Evolutionary conservation across 495 filamentous ascomycete species (phyloP), one percentile per base, ranked within the genome.

Genomic region (Penicillium odoratum): DNA sequence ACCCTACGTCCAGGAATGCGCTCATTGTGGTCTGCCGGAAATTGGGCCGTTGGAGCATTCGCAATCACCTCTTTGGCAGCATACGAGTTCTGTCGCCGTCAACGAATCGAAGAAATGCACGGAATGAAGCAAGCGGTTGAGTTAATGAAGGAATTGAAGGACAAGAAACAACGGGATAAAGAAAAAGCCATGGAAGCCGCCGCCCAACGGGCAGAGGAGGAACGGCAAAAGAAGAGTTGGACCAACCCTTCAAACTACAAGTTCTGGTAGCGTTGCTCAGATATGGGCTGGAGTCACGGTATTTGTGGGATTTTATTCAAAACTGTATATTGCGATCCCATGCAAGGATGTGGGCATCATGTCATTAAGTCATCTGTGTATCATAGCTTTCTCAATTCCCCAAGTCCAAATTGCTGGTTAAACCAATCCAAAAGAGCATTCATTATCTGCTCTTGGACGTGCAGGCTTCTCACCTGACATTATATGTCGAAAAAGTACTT

Each of bases 1-100:
- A 48, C 9, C 5, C 21, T 61, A 21, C n/a, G 9, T 53, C 29
- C 59, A 83, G 80, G 77, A 47, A 53, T 73, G 38, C 70, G 70
- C 9, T 70, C 76, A 26, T 63, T 82, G 46, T 78, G 74, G 74
- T 71, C 71, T 33, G 87, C 89, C 5, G 87, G 84, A 30, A 93
- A 93, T 67, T 96, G 90, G 89, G 91, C 91, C 1, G 89, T 91
- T 11, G 88, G 85, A n/a, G 74, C 82, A 10, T 94, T 92, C 62
- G 77, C 82, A 10, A 62, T 86, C 44, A 79, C 74, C 11, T 85
- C 88, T 3, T 69, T 89, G 18, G 75, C 77, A 48, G 83, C 85
- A 50, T 91, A 92, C 69, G 90, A 97, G 74, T 90, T 85, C 60
- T 98, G 92, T 74, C 86, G 90, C 63, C 82, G 81, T 55, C 80